Evolutionary conservation across 345 rosid genomes (phyloP).

Genomic region (Gossypium rotundifolium): DNA sequence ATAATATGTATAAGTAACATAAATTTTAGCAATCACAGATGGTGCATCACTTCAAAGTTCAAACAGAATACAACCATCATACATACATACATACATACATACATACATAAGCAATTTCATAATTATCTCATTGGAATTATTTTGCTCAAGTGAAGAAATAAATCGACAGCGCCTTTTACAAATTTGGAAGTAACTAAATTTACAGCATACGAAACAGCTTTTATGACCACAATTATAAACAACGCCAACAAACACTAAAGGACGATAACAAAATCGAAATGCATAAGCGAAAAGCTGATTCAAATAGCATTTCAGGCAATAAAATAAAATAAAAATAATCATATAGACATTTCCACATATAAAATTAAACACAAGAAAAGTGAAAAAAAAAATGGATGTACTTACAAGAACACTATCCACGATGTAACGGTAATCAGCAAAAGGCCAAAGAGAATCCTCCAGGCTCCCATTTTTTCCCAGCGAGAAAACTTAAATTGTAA

Average conservation of each 20-base stretch:
- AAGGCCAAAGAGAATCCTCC: conserved; percentile 78
- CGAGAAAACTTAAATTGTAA: conserved; percentile 7
- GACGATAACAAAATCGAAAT: not conserved
- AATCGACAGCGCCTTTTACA: too few species aligned
- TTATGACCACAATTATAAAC: not conserved
- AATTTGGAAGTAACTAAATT: too few species aligned
- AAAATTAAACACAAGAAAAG: not conserved
- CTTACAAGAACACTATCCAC: conserved; percentile 89
- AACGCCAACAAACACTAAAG: not conserved
- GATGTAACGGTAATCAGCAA: conserved; percentile 57
- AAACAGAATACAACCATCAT: not conserved
- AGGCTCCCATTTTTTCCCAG: conserved; percentile 51
- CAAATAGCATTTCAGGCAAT: not conserved
- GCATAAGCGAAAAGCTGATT: not conserved
- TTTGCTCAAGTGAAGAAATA: too few species aligned
- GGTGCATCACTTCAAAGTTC: not conserved
- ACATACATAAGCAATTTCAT: not conserved
- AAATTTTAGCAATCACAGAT: conserved; percentile 2
- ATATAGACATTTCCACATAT: not conserved
- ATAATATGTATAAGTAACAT: not conserved
- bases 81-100: too few species aligned
- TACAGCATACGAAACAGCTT: not conserved
- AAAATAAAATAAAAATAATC: not conserved
- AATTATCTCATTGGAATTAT: not conserved
- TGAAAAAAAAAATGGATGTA: not conserved